Evolutionary conservation across 2,329 filamentous ascomycete species (phyloP).

Genomic region (Corinectria fuckeliana): DNA sequence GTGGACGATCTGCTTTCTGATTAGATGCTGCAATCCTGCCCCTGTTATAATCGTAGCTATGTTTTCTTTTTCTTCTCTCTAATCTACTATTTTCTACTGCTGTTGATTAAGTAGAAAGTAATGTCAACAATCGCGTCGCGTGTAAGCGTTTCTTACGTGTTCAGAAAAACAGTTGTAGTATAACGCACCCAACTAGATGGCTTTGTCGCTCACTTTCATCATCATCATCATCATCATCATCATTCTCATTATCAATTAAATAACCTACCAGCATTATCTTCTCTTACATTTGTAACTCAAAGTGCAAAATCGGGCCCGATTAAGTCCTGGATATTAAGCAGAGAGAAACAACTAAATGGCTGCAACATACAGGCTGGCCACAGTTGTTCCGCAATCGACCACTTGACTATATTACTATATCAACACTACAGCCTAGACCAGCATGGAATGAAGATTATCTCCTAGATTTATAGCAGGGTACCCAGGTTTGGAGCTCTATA

Average conservation of each 20-base stretch:
- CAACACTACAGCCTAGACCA: background rate
- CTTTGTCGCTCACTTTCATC: background rate
- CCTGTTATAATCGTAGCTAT: background rate
- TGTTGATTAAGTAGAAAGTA: background rate
- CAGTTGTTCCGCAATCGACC: conserved; percentile 1
- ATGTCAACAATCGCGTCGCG: background rate
- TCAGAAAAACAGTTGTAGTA: background rate
- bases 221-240: background rate
- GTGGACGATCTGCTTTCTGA: background rate
- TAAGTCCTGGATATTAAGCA: background rate
- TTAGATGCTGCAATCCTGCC: background rate
- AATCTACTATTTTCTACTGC: background rate
- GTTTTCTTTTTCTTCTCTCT: background rate
- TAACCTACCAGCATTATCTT: background rate
- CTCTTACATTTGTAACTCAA: background rate
- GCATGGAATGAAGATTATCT: background rate
- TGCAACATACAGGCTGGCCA: conserved; percentile 1
- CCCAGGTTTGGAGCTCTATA: background rate
- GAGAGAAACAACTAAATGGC: conserved; percentile 11
- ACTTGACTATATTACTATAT: conserved; percentile 6
- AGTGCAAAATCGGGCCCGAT: background rate
- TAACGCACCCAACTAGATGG: background rate
- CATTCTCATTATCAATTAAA: background rate
- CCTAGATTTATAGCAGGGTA: background rate
- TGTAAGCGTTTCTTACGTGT: background rate